Conservation (phyloP, 805 yeast genomes). For the Yarrowia sp. region DNA sequence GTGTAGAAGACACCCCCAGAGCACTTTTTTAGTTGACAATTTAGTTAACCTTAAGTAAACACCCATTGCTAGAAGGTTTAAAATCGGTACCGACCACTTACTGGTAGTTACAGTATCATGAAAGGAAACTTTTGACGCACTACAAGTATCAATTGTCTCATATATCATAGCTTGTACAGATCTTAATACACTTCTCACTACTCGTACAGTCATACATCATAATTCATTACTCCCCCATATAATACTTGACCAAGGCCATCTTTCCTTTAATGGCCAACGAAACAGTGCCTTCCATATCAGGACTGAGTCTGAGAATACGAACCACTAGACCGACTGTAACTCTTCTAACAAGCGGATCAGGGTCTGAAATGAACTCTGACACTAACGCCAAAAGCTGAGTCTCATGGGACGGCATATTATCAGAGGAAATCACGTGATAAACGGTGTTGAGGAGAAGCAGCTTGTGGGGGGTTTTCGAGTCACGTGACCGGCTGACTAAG, state of each 20-base stretch:
- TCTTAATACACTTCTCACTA: too few species aligned
- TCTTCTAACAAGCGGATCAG: conserved; percentile 12
- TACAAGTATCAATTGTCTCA: too few species aligned
- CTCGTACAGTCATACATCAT: too few species aligned
- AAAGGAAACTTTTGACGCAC: too few species aligned
- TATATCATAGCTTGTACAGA: too few species aligned
- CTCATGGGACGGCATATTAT: neutral
- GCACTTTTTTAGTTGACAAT: too few species aligned
- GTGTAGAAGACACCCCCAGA: too few species aligned
- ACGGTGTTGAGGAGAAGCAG: neutral
- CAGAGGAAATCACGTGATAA: neutral
- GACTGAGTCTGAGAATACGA: neutral
- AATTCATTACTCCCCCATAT: neutral
- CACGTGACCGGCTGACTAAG: neutral
- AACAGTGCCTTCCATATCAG: neutral
- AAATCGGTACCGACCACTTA: too few species aligned
- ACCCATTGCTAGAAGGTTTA: too few species aligned
- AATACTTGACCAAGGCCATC: conserved; percentile 17
- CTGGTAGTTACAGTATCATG: too few species aligned
- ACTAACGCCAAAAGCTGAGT: neutral
- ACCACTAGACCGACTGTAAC: conserved; percentile 13
- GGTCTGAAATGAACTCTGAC: neutral
- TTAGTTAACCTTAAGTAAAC: too few species aligned
- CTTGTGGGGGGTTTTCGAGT: neutral
- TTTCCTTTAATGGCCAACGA: neutral